These are phyloP conservation scores for Trypanosoma melophagium DNA, from an alignment of 208 protist species.

Conservation along the genomic window DNA sequence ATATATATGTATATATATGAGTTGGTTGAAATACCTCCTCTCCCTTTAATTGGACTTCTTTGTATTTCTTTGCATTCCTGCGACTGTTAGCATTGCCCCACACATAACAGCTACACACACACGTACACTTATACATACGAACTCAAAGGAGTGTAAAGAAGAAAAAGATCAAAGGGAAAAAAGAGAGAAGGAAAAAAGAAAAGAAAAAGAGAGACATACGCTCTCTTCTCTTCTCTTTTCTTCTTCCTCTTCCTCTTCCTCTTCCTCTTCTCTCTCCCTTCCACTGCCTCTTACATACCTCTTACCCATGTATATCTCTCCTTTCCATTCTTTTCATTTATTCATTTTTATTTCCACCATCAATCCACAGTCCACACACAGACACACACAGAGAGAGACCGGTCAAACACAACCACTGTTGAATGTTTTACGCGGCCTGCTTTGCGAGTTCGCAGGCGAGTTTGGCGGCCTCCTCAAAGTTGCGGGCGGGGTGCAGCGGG, in stretches of 20 bases:
- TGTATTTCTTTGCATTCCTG: too few species aligned
- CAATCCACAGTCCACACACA: slow-evolving; percentile 1
- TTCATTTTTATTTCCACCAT: slow-evolving; percentile 17
- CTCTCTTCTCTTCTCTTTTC: not conserved
- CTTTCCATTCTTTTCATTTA: slow-evolving; percentile 1
- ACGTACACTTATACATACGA: too few species aligned
- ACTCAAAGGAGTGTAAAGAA: too few species aligned
- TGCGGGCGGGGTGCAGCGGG: slow-evolving; percentile 69
- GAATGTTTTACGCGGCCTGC: not conserved
- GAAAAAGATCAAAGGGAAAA: not conserved
- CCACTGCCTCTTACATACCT: not conserved
- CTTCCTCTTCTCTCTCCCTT: not conserved
- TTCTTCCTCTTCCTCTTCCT: not conserved
- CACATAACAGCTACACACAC: too few species aligned
- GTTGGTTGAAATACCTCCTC: too few species aligned
- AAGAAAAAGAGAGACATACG: slow-evolving; percentile 1
- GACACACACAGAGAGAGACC: too few species aligned
- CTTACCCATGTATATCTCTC: not conserved
- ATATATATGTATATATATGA: too few species aligned
- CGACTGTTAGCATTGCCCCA: too few species aligned
- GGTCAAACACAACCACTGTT: slow-evolving; percentile 1
- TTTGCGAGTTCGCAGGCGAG: slow-evolving; percentile 68
- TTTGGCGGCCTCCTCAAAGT: slow-evolving; percentile 86
- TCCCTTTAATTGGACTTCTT: too few species aligned
- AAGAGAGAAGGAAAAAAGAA: slow-evolving; percentile 15